Evolutionary conservation across 805 yeast genomes (phyloP).

Genomic region (Candida verbasci): DNA sequence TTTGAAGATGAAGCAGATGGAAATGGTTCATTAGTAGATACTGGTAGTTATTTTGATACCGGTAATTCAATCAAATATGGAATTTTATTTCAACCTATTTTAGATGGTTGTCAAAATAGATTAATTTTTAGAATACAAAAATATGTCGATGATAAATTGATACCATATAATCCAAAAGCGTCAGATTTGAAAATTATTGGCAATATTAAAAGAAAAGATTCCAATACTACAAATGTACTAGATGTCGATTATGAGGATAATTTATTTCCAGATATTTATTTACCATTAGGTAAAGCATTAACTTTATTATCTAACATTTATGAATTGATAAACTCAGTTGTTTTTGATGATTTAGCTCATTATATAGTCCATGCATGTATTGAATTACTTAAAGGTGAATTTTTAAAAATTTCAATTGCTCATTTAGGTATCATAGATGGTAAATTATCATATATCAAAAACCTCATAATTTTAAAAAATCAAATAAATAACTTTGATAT

Average conservation of each 20-base stretch:
- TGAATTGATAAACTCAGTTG: slow-evolving; percentile 69
- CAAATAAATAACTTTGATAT: slow-evolving; percentile 76
- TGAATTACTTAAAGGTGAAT: slow-evolving; percentile 52
- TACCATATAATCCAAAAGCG: slow-evolving; percentile 59
- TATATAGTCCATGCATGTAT: slow-evolving; percentile 78
- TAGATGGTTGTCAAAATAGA: slow-evolving; percentile 75
- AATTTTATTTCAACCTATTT: slow-evolving; percentile 61
- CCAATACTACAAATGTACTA: slow-evolving; percentile 13
- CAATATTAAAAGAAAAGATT: slow-evolving; percentile 18
- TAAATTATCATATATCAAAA: slow-evolving; percentile 64
- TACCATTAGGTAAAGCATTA: slow-evolving; percentile 68
- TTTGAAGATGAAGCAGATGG: slow-evolving; percentile 44
- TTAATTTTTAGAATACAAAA: slow-evolving; percentile 75
- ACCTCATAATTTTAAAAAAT: slow-evolving; percentile 63
- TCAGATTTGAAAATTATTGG: slow-evolving; percentile 67
- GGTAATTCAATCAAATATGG: slow-evolving; percentile 42
- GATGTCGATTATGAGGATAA: slow-evolving; percentile 35
- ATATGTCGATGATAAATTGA: slow-evolving; percentile 64
- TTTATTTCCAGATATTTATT: slow-evolving; percentile 49
- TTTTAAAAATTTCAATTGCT: slow-evolving; percentile 38
- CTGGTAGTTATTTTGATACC: too few relatives aligned
- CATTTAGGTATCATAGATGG: slow-evolving; percentile 53
- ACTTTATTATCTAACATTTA: slow-evolving; percentile 71
- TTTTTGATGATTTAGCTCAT: slow-evolving; percentile 88
- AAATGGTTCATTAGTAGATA: slow-evolving; percentile 11